Conservation (phyloP, 805 yeast genomes). For the Zygosaccharomyces gambellarensis region DNA sequence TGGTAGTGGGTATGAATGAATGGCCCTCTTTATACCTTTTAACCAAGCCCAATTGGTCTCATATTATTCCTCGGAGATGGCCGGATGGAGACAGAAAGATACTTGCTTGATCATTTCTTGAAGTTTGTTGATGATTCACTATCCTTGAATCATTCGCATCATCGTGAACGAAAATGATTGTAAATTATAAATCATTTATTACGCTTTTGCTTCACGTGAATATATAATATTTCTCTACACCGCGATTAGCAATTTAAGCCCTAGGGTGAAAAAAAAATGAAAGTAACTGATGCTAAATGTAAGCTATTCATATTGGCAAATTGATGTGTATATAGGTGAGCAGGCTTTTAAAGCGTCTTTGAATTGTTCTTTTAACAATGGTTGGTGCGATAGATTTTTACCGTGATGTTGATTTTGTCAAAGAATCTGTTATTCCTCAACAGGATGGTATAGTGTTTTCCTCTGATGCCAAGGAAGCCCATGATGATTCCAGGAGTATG, state of each 20-base stretch:
- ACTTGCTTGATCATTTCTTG: background rate
- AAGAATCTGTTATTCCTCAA: conserved; percentile 25
- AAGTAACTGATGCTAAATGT: background rate
- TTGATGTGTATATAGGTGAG: background rate
- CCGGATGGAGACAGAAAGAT: background rate
- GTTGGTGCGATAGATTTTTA: conserved; percentile 19
- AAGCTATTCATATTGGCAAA: background rate
- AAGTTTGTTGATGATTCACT: background rate
- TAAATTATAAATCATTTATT: background rate
- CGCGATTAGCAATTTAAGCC: background rate
- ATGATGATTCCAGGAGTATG: conserved; percentile 6
- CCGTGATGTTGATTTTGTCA: conserved; percentile 23
- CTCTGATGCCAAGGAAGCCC: conserved; percentile 20
- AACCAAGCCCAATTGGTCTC: background rate
- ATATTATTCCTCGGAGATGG: conserved; percentile 1
- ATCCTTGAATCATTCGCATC: background rate
- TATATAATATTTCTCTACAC: background rate
- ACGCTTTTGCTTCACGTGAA: background rate
- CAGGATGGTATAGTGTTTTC: conserved; percentile 19
- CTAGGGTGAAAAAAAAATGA: background rate
- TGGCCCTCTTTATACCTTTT: background rate
- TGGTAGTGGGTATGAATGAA: background rate
- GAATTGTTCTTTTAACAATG: background rate
- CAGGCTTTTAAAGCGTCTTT: background rate
- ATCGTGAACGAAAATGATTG: too few species aligned